phyloP scores from a whole-genome alignment of 495 filamentous ascomycete species.

The Aspergillus baeticus region DNA sequence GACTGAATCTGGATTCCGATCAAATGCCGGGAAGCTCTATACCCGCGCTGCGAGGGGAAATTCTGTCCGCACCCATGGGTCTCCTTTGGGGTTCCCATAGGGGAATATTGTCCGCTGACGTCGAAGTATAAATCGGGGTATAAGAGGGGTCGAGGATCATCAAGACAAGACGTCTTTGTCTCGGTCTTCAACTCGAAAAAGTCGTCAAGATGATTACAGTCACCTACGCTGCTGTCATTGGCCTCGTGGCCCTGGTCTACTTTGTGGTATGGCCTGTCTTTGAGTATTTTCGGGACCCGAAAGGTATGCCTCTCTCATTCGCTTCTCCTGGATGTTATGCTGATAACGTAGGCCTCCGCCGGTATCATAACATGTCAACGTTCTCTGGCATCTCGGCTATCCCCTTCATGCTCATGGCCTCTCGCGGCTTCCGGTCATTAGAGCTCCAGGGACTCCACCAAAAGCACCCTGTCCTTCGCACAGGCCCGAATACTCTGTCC shows the following conservation, averaged over 20 bases:
- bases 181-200: background rate
- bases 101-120: constrained; percentile 13
- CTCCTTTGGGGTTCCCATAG: background rate
- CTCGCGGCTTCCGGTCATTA: constrained; percentile 42
- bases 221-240: constrained; percentile 29
- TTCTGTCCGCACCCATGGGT: constrained; percentile 6
- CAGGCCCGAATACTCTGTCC: constrained; percentile 52
- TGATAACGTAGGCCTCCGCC: constrained; percentile 38
- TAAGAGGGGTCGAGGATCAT: background rate
- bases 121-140: background rate
- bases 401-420: constrained; percentile 43
- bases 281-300: constrained; percentile 46
- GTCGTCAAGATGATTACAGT: constrained; percentile 14
- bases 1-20: constrained; percentile 11
- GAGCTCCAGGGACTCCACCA: constrained; percentile 42
- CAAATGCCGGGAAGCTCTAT: constrained; percentile 6
- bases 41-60: constrained; percentile 7
- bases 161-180: background rate
- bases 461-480: constrained; percentile 47
- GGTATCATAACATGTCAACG: constrained; percentile 43
- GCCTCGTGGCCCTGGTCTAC: constrained; percentile 30
- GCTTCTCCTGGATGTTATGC: background rate
- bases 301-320: constrained; percentile 25
- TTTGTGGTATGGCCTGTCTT: constrained; percentile 40
- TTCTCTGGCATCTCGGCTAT: constrained; percentile 47